Conservation (phyloP, 2,329 filamentous ascomycete species). For the Arthrinium puccinioides region DNA sequence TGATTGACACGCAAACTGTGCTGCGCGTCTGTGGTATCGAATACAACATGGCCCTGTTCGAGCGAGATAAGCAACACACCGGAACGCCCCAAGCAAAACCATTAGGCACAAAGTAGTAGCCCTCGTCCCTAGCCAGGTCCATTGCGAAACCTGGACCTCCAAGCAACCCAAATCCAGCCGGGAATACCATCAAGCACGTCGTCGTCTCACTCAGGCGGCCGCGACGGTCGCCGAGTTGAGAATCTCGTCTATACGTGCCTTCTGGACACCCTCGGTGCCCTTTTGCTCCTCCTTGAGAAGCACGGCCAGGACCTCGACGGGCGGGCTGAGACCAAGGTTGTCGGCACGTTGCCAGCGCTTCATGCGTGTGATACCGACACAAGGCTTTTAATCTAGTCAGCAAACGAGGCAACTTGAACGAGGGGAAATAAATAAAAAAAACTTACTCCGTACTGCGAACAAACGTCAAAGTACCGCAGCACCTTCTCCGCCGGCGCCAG, state of each 20-base stretch:
- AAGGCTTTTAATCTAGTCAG: constrained; percentile 58
- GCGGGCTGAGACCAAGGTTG: constrained; percentile 73
- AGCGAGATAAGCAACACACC: no score
- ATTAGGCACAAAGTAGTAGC: no score
- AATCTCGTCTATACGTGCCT: constrained; percentile 68
- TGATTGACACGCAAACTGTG: no score
- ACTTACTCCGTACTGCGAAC: constrained; percentile 83
- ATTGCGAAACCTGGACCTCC: no score
- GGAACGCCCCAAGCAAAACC: no score
- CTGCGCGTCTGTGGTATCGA: no score
- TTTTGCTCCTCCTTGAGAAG: constrained; percentile 63
- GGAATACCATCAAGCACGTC: no score
- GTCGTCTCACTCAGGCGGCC: not conserved
- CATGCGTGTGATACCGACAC: constrained; percentile 72
- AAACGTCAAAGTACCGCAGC: constrained; percentile 85
- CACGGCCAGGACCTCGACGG: constrained; percentile 83
- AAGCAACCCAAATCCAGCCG: no score
- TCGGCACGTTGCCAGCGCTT: constrained; percentile 87
- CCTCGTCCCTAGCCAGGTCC: no score
- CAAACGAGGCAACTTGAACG: not conserved
- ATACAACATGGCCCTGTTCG: no score
- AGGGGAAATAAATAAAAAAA: not conserved
- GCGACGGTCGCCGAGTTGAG: constrained; percentile 41
- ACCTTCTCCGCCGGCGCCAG: constrained; percentile 75
- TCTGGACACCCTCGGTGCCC: constrained; percentile 47